Evolutionary conservation across 768 basidiomycete species (phyloP).

Genomic region (Lactarius vividus): DNA sequence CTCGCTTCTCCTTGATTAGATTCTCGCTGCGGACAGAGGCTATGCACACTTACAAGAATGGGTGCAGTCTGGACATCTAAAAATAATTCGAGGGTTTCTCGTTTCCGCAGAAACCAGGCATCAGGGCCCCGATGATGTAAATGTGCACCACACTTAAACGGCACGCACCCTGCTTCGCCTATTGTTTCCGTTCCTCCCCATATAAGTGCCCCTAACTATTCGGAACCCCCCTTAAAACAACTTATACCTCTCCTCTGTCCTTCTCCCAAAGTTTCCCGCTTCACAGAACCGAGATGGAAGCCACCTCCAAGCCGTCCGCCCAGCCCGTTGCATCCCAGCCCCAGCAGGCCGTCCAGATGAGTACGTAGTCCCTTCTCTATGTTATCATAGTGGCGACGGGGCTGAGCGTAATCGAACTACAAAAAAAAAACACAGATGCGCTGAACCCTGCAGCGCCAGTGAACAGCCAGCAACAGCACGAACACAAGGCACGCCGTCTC

Average conservation of each 20-base stretch:
- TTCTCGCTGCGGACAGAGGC: not conserved
- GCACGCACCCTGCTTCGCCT: not conserved
- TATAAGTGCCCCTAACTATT: conserved; percentile 1
- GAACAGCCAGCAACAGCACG: conserved; percentile 36
- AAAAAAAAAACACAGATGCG: conserved; percentile 38
- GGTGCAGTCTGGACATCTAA: not conserved
- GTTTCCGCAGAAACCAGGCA: not conserved
- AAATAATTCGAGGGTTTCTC: not conserved
- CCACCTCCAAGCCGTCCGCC: conserved; percentile 30
- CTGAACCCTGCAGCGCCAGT: conserved; percentile 45
- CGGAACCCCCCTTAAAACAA: too few relatives aligned
- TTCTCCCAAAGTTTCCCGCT: not conserved
- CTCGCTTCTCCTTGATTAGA: too few relatives aligned
- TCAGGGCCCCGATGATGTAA: not conserved
- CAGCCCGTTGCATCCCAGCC: conserved; percentile 51
- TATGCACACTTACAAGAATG: not conserved
- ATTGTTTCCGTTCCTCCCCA: not conserved
- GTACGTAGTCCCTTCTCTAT: conserved; percentile 40
- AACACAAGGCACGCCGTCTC: conserved; percentile 53
- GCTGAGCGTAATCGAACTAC: not conserved
- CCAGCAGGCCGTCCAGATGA: conserved; percentile 59
- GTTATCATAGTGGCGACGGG: not conserved
- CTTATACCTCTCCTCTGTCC: not conserved
- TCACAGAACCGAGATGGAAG: conserved; percentile 30
- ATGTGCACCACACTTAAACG: not conserved